phyloP scores from a whole-genome alignment of 306 rosid genomes.

The Delonix regia region DNA sequence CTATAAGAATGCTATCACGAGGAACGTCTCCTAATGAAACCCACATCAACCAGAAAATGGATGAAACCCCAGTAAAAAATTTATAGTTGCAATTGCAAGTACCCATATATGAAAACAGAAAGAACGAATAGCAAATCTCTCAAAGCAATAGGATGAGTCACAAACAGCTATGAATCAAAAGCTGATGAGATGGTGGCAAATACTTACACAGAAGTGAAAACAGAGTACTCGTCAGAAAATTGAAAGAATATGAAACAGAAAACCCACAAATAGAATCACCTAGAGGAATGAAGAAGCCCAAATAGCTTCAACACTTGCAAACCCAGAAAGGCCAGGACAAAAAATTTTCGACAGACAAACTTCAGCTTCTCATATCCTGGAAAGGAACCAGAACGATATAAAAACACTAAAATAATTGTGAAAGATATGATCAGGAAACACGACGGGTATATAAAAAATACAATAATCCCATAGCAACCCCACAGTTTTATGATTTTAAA shows the following conservation, averaged over 20 bases:
- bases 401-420: neutral
- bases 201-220: slow-evolving; percentile 4
- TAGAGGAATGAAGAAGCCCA: neutral
- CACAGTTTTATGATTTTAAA: neutral
- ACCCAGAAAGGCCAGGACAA: neutral
- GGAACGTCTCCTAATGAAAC: slow-evolving; percentile 45
- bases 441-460: neutral
- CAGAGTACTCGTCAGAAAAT: neutral
- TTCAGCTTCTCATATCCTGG: neutral
- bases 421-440: neutral
- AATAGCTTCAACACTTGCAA: neutral
- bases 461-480: neutral
- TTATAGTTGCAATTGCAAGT: slow-evolving; percentile 21
- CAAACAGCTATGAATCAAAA: neutral
- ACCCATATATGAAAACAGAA: slow-evolving; percentile 31
- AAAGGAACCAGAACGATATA: neutral
- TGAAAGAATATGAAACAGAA: neutral
- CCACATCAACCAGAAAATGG: slow-evolving; percentile 38
- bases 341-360: neutral
- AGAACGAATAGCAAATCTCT: neutral
- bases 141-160: neutral
- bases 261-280: neutral
- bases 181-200: neutral
- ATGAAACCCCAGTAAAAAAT: slow-evolving; percentile 40
- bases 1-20: slow-evolving; percentile 48